Percentiles rank a stretch among this genome's conserved stretches.
Evolutionary conservation across 495 filamentous ascomycete species (phyloP).

Genomic region (Bathelium albidoporum): DNA sequence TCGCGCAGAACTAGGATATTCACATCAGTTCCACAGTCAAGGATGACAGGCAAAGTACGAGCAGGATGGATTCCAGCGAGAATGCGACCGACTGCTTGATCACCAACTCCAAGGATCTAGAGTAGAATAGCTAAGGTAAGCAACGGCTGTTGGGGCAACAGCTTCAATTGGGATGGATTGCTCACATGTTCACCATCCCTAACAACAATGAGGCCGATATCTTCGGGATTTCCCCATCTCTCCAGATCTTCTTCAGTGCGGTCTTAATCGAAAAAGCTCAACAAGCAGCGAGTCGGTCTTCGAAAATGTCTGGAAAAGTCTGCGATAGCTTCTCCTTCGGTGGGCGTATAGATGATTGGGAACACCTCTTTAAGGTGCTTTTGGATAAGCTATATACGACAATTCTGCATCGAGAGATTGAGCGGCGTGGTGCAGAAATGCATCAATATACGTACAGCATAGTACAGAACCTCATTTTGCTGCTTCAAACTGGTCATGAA

Average conservation of each 20-base stretch:
- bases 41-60: constrained; percentile 65
- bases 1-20: constrained; percentile 26
- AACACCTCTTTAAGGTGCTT: constrained; percentile 77
- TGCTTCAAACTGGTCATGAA: constrained; percentile 72
- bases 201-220: constrained; percentile 84
- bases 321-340: constrained; percentile 83
- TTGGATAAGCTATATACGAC: constrained; percentile 42
- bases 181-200: constrained; percentile 56
- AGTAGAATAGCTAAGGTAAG: background rate
- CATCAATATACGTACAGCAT: constrained; percentile 34
- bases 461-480: constrained; percentile 74
- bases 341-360: constrained; percentile 78
- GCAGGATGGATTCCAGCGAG: constrained; percentile 75
- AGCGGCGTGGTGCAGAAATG: background rate
- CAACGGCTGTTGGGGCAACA: background rate
- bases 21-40: constrained; percentile 74
- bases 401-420: background rate
- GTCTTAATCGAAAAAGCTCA: constrained; percentile 51
- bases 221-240: constrained; percentile 57
- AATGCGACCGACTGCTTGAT: constrained; percentile 84
- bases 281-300: constrained; percentile 61
- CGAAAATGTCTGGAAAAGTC: constrained; percentile 75
- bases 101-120: constrained; percentile 78
- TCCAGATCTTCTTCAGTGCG: constrained; percentile 52
- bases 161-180: constrained; percentile 18